Evolutionary conservation across 306 rosid genomes (phyloP).

Genomic region (Medicago arabica): DNA sequence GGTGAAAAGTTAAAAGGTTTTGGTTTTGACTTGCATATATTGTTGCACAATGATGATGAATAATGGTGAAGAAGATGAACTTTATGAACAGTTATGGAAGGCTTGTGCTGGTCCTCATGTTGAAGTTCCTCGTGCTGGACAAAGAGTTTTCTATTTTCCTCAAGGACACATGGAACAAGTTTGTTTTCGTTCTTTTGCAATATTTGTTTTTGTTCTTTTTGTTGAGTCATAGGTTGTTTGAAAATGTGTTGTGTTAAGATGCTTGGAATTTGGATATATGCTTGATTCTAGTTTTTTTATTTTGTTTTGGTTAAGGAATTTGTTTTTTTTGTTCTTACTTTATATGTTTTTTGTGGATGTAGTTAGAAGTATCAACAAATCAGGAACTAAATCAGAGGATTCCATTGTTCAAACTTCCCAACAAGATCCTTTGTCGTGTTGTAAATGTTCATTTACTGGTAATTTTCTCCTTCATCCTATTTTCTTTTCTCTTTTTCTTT

Average conservation of each 20-base stretch:
- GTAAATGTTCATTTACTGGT: constrained; percentile 74
- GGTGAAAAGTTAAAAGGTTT: neutral
- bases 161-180: constrained; percentile 99
- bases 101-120: constrained; percentile 84
- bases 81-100: constrained; percentile 77
- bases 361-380: constrained; percentile 94
- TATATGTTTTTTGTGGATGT: neutral
- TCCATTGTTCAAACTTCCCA: constrained; percentile 77
- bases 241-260: constrained; percentile 26
- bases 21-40: neutral
- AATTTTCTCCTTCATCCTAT: constrained; percentile 24
- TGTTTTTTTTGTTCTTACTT: neutral
- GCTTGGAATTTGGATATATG: constrained; percentile 17
- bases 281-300: neutral
- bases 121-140: constrained; percentile 60
- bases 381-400: constrained; percentile 81
- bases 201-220: neutral
- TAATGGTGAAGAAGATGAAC: constrained; percentile 50
- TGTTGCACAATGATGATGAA: constrained; percentile 39
- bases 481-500: neutral
- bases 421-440: constrained; percentile 85
- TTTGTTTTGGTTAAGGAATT: neutral
- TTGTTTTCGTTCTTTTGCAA: constrained; percentile 21
- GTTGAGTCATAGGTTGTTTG: neutral
- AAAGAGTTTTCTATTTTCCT: constrained; percentile 81